These are phyloP conservation scores for Silene noctiflora DNA, from an alignment of 179 eudicot species.

Conservation along the genomic window DNA sequence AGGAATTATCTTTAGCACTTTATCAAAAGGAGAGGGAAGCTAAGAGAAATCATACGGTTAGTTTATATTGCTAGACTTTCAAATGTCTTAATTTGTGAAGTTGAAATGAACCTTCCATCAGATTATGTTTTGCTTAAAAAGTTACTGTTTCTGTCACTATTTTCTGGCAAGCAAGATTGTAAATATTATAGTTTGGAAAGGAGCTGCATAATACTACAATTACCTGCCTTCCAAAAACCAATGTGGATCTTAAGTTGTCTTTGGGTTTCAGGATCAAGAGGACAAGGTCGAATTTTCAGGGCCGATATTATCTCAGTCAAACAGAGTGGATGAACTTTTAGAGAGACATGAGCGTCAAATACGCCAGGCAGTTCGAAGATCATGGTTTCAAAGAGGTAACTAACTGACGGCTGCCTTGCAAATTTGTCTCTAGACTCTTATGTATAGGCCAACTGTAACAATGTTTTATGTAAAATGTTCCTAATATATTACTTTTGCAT, in stretches of 20 bases:
- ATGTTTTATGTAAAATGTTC: neutral
- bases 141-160: neutral
- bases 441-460: neutral
- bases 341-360: conserved; percentile 88
- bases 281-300: conserved; percentile 94
- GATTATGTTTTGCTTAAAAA: conserved; percentile 6
- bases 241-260: neutral
- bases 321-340: conserved; percentile 77
- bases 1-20: conserved; percentile 73
- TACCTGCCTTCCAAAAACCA: neutral
- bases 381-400: conserved; percentile 93
- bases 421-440: neutral
- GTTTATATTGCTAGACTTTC: conserved; percentile 24
- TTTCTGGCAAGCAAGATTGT: neutral
- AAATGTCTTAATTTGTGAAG: conserved; percentile 5
- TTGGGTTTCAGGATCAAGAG: conserved; percentile 63
- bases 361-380: conserved; percentile 86
- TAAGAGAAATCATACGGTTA: conserved; percentile 59
- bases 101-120: neutral
- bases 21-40: conserved; percentile 59
- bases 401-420: conserved; percentile 16
- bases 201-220: neutral
- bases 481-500: neutral
- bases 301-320: conserved; percentile 71
- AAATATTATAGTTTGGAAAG: neutral